Evolutionary conservation across 1,284 basidiomycete genomes (phyloP).

Genomic region (Sanghuangporus sanghuang): DNA sequence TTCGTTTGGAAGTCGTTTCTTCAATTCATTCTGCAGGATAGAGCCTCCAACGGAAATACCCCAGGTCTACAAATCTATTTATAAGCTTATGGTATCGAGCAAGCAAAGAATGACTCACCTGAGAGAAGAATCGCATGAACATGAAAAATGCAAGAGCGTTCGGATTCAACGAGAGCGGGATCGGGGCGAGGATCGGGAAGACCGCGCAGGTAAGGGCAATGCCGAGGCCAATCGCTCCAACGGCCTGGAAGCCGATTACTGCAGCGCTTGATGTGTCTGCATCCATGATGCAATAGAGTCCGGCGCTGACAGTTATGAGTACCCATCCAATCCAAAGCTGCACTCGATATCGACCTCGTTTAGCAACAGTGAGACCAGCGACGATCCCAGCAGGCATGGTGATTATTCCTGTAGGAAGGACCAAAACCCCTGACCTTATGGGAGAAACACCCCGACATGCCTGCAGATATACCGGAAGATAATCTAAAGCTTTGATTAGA

Average conservation of each 20-base stretch:
- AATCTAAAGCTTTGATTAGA: slow-evolving; percentile 21
- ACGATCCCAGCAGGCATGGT: slow-evolving; percentile 29
- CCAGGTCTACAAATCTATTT: slow-evolving; percentile 25
- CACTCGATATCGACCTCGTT: slow-evolving; percentile 30
- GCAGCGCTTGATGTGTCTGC: slow-evolving; percentile 26
- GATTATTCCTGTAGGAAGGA: slow-evolving; percentile 30
- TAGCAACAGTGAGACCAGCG: slow-evolving; percentile 26
- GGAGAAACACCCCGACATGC: slow-evolving; percentile 38
- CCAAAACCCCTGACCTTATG: slow-evolving; percentile 36
- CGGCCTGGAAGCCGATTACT: slow-evolving; percentile 28
- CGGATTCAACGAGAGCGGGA: slow-evolving; percentile 28
- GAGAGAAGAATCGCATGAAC: slow-evolving; percentile 26
- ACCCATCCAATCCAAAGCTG: slow-evolving; percentile 36
- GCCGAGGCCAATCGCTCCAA: slow-evolving; percentile 32
- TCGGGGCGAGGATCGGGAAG: slow-evolving; percentile 31
- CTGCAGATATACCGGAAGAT: slow-evolving; percentile 41
- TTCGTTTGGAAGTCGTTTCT: slow-evolving; percentile 27
- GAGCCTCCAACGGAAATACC: slow-evolving; percentile 34
- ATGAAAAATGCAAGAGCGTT: slow-evolving; percentile 29
- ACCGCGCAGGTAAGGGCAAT: slow-evolving; percentile 24
- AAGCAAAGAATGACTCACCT: too few relatives aligned
- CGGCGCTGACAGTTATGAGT: slow-evolving; percentile 31
- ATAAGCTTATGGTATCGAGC: too few relatives aligned
- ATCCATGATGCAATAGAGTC: slow-evolving; percentile 33
- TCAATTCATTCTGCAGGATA: slow-evolving; percentile 35